Evolutionary conservation across 2,329 filamentous ascomycete species (phyloP).

Genomic region (Pseudocercospora musae): DNA sequence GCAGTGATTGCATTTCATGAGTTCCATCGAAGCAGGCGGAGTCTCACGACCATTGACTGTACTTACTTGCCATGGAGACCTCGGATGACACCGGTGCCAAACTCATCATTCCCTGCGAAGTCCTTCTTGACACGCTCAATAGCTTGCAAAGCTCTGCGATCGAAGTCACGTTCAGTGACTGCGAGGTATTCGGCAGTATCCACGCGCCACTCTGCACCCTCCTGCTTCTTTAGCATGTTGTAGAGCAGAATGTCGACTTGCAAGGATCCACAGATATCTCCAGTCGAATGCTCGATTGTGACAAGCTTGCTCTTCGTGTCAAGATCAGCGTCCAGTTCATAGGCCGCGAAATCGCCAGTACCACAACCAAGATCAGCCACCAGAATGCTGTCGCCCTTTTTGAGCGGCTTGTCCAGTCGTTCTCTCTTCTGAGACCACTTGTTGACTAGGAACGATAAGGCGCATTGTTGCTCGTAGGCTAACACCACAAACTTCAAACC

Average conservation of each 20-base stretch:
- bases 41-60: neutral
- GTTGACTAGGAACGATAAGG: neutral
- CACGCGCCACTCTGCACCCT: neutral
- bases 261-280: neutral
- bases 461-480: neutral
- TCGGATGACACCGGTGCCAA: neutral
- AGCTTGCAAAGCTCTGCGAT: neutral
- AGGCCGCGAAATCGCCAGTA: neutral
- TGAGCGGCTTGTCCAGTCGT: neutral
- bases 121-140: neutral
- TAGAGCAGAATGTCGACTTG: neutral
- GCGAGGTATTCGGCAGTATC: neutral
- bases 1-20: neutral
- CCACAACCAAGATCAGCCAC: neutral
- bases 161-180: neutral
- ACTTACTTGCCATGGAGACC: neutral
- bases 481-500: neutral
- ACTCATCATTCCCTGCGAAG: neutral
- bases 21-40: neutral
- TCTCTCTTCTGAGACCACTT: neutral
- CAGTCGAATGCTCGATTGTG: neutral
- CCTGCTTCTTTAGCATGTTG: neutral
- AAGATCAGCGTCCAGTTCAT: neutral
- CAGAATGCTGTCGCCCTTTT: neutral
- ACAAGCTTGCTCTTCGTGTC: neutral